Evolutionary conservation across 2,329 filamentous ascomycete species (phyloP).

Genomic region (Beauveria sp.): DNA sequence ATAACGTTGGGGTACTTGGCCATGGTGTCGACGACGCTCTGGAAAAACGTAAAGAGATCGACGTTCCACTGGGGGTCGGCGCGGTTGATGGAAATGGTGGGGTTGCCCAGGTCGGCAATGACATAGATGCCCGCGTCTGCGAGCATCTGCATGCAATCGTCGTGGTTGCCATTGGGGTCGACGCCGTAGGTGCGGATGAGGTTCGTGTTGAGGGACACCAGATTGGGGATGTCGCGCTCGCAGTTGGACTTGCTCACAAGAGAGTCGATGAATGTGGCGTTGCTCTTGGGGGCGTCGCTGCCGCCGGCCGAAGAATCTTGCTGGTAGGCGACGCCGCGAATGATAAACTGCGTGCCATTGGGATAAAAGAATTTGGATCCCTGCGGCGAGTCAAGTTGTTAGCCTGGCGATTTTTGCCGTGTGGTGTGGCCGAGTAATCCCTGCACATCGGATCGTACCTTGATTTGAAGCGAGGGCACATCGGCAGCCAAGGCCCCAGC

Average conservation of each 20-base stretch:
- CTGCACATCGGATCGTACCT: slow-evolving; percentile 39
- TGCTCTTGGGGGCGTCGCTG: slow-evolving; percentile 28
- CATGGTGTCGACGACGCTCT: slow-evolving; percentile 72
- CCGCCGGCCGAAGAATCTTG: slow-evolving; percentile 59
- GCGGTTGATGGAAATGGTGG: slow-evolving; percentile 76
- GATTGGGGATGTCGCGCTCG: slow-evolving; percentile 76
- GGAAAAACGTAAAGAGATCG: slow-evolving; percentile 73
- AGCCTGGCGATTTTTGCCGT: not conserved
- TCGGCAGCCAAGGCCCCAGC: slow-evolving; percentile 34
- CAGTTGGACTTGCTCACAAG: slow-evolving; percentile 65
- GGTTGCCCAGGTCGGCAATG: slow-evolving; percentile 82
- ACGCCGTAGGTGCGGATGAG: slow-evolving; percentile 92
- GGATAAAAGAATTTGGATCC: slow-evolving; percentile 86
- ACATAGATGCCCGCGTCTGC: slow-evolving; percentile 88
- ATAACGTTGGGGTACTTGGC: slow-evolving; percentile 81
- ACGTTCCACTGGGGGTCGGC: slow-evolving; percentile 71
- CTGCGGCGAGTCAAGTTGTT: slow-evolving; percentile 28
- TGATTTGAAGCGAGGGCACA: slow-evolving; percentile 57
- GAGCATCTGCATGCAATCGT: slow-evolving; percentile 75
- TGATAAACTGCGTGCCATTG: slow-evolving; percentile 61
- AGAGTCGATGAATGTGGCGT: slow-evolving; percentile 63
- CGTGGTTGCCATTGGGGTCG: slow-evolving; percentile 71
- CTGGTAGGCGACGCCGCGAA: slow-evolving; percentile 94
- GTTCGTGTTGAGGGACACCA: slow-evolving; percentile 77
- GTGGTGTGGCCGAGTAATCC: not conserved